Base-by-base conservation (phyloP, 306 rosid genomes). In the Cucurbita moschata region DNA sequence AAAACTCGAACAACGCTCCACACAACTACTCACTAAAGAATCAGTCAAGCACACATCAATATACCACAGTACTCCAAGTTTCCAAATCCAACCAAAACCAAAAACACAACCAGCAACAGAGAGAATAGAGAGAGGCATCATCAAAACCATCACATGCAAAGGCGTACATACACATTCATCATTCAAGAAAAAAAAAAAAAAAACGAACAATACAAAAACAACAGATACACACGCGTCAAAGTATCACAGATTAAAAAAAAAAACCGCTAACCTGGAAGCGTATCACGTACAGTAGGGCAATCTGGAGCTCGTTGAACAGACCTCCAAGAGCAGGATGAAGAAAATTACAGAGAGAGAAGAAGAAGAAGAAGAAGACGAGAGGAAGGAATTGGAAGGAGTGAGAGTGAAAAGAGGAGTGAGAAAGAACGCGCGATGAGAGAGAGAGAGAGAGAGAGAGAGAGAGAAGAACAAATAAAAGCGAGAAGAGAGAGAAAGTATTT, bases 401-500 rank as follows among this genome's bases (percentile, higher is more conserved):
- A 67, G 55, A 65, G 70, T 42, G 71, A 60, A 15, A 60, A 44
- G 4, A 60, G 18, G 14, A 13, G 19, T 23, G 69, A 23, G 53
- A 66, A 12, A 49, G 69, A 62, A 38, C 39, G 69, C 38, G 49
- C 47, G 10, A 5, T 62, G 47, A 67, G 26, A 50, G 60, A 23
- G 77, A 43, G 46, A 7, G 1, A 2, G 77, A 43, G 46, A 7
- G 1, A 2, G 26, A 50, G 60, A 23, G 77, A 43, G 46, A 7
- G 1, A 2, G 63, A 23, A 39, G 64, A 5, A 61, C 68, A 61
- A 37, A 37, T 61, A 61, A 37, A 38, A 12, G 44, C 18, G 44
- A 38, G 26, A 43, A 67, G 26, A 50, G 51, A 23, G 77, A 42
- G 73, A 59, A 76, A 69, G 71, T 39, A 49, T 74, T 60, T 73